These are phyloP conservation scores for Boletus rubroflammeus DNA, from an alignment of 768 basidiomycete genomes.

Conservation along the genomic window DNA sequence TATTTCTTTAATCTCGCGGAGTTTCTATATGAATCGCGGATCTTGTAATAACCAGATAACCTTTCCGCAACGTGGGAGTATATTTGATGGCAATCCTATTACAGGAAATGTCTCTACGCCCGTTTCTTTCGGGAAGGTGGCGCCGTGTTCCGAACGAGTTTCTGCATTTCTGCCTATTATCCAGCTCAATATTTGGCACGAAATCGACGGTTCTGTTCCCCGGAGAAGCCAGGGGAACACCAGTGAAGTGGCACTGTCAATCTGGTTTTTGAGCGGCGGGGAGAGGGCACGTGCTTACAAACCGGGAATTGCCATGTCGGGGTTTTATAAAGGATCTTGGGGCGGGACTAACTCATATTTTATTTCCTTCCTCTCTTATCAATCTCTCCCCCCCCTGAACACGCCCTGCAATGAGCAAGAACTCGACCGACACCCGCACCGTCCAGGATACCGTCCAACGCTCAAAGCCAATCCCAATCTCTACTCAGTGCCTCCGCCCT, in stretches of 20 bases:
- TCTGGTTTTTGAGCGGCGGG: constrained; percentile 16
- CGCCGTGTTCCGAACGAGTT: neutral
- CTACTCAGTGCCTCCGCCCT: constrained; percentile 40
- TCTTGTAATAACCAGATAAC: constrained; percentile 22
- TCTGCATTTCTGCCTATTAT: no score
- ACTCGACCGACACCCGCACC: neutral
- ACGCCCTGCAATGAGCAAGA: constrained; percentile 15
- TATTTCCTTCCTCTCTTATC: neutral
- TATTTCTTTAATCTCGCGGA: constrained; percentile 2
- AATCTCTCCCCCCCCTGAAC: constrained; percentile 4
- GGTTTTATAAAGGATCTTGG: constrained; percentile 20
- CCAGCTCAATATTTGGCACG: neutral
- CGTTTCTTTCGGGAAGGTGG: neutral
- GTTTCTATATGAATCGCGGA: constrained; percentile 12
- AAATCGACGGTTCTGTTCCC: no score
- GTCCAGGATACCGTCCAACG: constrained; percentile 38
- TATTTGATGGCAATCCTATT: constrained; percentile 2
- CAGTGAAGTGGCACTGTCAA: neutral
- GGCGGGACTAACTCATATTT: neutral
- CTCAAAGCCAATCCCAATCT: constrained; percentile 66
- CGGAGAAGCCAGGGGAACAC: no score
- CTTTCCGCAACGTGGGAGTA: constrained; percentile 5
- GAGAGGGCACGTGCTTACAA: constrained; percentile 16
- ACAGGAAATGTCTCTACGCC: constrained; percentile 14
- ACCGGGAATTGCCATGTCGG: constrained; percentile 28